Evolutionary conservation across 192 early-diverging fungal species (phyloP).

Genomic region (Entomortierella chlamydospora): DNA sequence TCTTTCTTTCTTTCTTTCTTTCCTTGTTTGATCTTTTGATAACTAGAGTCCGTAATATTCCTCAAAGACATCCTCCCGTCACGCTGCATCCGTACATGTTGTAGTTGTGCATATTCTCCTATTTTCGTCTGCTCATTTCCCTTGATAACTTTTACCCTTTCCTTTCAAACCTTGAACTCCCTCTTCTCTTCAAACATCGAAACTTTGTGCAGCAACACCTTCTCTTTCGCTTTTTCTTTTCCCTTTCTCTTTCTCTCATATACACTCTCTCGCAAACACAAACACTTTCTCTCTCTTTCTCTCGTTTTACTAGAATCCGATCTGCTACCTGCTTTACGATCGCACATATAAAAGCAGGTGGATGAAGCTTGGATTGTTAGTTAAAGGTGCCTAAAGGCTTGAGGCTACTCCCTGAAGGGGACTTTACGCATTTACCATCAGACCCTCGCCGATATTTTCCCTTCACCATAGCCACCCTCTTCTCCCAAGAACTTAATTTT

Average conservation of each 20-base stretch:
- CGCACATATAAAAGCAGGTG: background rate
- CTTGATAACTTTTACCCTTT: background rate
- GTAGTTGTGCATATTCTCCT: constrained; percentile 8
- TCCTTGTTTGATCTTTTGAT: constrained; percentile 3
- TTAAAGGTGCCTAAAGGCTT: constrained; percentile 16
- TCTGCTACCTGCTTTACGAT: background rate
- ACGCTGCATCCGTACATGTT: background rate
- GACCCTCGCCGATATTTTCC: background rate
- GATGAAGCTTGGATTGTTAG: background rate
- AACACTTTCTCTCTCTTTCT: background rate
- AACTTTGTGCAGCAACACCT: too few relatives aligned
- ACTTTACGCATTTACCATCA: background rate
- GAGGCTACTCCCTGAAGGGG: background rate
- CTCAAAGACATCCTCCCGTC: background rate
- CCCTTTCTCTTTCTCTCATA: background rate
- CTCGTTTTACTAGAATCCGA: background rate
- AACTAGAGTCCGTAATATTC: background rate
- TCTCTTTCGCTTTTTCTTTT: background rate
- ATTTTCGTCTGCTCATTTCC: background rate
- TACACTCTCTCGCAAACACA: too few relatives aligned
- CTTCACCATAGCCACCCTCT: background rate
- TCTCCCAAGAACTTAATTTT: background rate
- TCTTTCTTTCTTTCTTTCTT: background rate
- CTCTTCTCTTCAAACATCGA: too few relatives aligned
- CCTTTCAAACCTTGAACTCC: too few relatives aligned